Base-by-base conservation (phyloP, 768 basidiomycete species). In the Psilocybe sp. region DNA sequence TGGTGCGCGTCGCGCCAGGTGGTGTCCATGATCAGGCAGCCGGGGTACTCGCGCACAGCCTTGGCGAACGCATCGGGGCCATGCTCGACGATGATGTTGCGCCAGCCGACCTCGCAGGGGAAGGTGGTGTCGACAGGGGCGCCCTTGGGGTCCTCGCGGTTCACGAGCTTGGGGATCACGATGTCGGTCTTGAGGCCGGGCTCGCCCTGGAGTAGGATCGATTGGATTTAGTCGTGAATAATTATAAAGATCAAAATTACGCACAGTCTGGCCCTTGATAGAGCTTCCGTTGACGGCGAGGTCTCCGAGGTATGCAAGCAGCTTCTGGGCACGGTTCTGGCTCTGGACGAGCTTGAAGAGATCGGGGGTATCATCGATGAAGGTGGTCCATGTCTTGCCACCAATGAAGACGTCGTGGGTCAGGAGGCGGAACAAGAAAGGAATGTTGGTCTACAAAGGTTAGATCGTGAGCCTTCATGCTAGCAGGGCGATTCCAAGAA, bases 1-100 rank as follows among this genome's bases (percentile, higher is more conserved):
- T 99, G 97, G 68, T 99, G 97, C 18, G 97, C 97, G 63, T 99
- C 97, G 67, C 97, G 90, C 96, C 97, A 98, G 1, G 96, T 98
- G 23, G 96, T 98, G 71, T 99, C 92, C 92, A 94, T 93, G 70
- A 97, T 95, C 54, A 98, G 80, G 48, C 84, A 86, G 49, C 97
- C 97, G 46, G 92, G 91, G 71, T 99, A 98, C 55, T 87, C 89
- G 60, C 97, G 87, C 49, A 98, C 92, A 36, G 97, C 97, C 73
- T 94, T 97, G 44, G 97, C 97, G 64, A 99, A 99, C 1, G 91
- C 97, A 68, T 94, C 97, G 10, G 97, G 97, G 18, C 97, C 97
- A 52, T 97, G 80, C 68, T 98, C 92, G 57, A 97, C 89, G 67
- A 99, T 97, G 69, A 99, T 97, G 73, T 96, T 97, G 54, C 97